phyloP scores from a whole-genome alignment of 768 basidiomycete genomes.

The Clitopilus hobsonii region DNA sequence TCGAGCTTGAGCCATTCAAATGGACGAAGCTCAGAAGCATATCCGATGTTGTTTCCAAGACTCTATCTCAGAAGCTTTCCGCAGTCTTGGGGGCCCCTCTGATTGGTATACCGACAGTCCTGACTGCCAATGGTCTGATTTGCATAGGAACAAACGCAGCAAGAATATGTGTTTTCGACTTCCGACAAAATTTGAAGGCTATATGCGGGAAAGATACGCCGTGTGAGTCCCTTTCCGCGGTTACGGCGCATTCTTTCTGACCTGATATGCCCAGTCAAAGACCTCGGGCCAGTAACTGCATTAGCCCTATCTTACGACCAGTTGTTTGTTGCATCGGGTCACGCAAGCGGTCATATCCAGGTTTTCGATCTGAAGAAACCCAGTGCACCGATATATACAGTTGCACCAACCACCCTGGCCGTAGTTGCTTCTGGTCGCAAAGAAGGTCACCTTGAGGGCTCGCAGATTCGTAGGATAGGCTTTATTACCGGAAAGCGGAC shows the following conservation, averaged over 20 bases:
- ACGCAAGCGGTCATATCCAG: conserved; percentile 78
- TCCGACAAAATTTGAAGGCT: conserved; percentile 78
- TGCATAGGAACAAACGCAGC: conserved; percentile 86
- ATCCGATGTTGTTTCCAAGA: conserved; percentile 51
- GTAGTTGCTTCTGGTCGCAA: conserved; percentile 73
- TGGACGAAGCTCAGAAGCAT: conserved; percentile 70
- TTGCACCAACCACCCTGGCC: conserved; percentile 62
- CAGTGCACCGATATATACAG: conserved; percentile 60
- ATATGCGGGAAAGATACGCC: conserved; percentile 69
- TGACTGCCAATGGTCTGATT: conserved; percentile 83
- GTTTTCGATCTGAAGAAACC: conserved; percentile 79
- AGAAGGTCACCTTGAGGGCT: conserved; percentile 81
- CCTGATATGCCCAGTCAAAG: conserved; percentile 39
- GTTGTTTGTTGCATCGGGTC: conserved; percentile 88
- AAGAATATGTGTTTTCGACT: conserved; percentile 80
- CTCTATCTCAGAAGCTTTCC: conserved; percentile 53
- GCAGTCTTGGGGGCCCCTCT: conserved; percentile 54
- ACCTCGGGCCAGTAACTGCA: conserved; percentile 78
- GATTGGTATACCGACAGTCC: conserved; percentile 68
- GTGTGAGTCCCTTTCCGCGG: conserved; percentile 36
- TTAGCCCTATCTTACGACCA: conserved; percentile 90
- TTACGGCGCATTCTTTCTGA: conserved; percentile 7
- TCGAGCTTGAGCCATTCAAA: conserved; percentile 58
- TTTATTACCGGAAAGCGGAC: conserved; percentile 94
- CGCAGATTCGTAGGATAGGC: conserved; percentile 73